These are phyloP conservation scores for Leccinum pachyderme DNA, from an alignment of 1,284 basidiomycete genomes.

Conservation along the genomic window DNA sequence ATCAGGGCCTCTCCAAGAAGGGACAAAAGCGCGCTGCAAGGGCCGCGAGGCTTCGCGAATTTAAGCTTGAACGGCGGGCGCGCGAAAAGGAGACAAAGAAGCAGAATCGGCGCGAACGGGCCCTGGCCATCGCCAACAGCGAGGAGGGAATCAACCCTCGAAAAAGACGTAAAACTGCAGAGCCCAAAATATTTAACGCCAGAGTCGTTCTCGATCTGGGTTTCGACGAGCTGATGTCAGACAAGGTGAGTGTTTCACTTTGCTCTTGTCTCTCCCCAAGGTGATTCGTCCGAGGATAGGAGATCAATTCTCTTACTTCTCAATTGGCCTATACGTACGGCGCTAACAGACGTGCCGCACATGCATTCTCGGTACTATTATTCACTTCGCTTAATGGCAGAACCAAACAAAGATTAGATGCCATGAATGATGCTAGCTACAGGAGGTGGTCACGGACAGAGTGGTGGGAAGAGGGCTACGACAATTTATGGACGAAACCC, in stretches of 20 bases:
- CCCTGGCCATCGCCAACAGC: slow-evolving; percentile 54
- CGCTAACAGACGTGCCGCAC: slow-evolving; percentile 71
- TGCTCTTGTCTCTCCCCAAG: slow-evolving; percentile 16
- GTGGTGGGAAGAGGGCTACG: slow-evolving; percentile 78
- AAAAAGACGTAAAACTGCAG: slow-evolving; percentile 41
- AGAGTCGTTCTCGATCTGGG: slow-evolving; percentile 87
- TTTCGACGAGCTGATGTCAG: slow-evolving; percentile 94
- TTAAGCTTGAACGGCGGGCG: slow-evolving; percentile 74
- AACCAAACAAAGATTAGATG: slow-evolving; percentile 67
- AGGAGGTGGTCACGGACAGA: slow-evolving; percentile 79
- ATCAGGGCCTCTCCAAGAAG: slow-evolving; percentile 65
- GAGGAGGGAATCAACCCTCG: slow-evolving; percentile 49
- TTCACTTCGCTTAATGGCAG: slow-evolving; percentile 79
- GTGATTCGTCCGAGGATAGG: slow-evolving; percentile 47
- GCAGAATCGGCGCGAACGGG: slow-evolving; percentile 57
- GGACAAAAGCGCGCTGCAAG: slow-evolving; percentile 77
- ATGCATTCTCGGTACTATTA: slow-evolving; percentile 71
- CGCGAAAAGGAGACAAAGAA: slow-evolving; percentile 72
- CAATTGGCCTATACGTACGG: slow-evolving; percentile 91
- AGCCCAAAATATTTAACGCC: slow-evolving; percentile 60
- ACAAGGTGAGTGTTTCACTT: slow-evolving; percentile 65
- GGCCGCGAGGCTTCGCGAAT: slow-evolving; percentile 60
- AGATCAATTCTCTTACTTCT: slow-evolving; percentile 82
- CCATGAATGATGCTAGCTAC: slow-evolving; percentile 66
- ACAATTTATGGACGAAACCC: slow-evolving; percentile 56